Conservation (phyloP, 805 yeast genomes). For the Hanseniaspora nectarophila region DNA sequence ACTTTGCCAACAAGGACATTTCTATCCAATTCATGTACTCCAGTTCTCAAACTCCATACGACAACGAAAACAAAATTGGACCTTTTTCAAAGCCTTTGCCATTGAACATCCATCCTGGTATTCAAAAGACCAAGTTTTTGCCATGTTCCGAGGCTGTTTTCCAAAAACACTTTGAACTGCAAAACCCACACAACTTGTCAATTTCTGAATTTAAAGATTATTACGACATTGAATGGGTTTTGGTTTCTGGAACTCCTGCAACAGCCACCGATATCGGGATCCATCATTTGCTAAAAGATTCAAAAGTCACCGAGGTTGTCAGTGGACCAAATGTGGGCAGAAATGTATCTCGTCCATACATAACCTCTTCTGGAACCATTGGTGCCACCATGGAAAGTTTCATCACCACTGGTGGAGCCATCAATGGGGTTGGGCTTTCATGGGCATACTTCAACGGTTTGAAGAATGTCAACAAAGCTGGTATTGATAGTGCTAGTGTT, state of each 20-base stretch:
- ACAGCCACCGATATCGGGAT: slow-evolving; percentile 86
- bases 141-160: not conserved
- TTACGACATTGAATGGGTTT: slow-evolving; percentile 62
- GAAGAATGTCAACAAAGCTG: slow-evolving; percentile 37
- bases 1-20: slow-evolving; percentile 64
- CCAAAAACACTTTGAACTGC: not conserved
- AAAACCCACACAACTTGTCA: not conserved
- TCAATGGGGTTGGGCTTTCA: slow-evolving; percentile 65
- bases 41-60: slow-evolving; percentile 26
- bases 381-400: slow-evolving; percentile 96
- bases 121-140: slow-evolving; percentile 4
- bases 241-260: slow-evolving; percentile 91
- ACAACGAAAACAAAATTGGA: slow-evolving; percentile 44
- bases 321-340: slow-evolving; percentile 96
- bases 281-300: slow-evolving; percentile 42
- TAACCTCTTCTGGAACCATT: slow-evolving; percentile 84
- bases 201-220: slow-evolving; percentile 19
- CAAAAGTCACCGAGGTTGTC: slow-evolving; percentile 38
- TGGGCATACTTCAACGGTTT: slow-evolving; percentile 58
- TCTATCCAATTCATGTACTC: slow-evolving; percentile 51
- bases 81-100: slow-evolving; percentile 49
- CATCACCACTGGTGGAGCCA: slow-evolving; percentile 39
- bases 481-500: slow-evolving; percentile 53
- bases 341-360: slow-evolving; percentile 78
- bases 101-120: slow-evolving; percentile 16